Conservation (phyloP, 352 stramenopile species). For the Globisporangium lucens region DNA sequence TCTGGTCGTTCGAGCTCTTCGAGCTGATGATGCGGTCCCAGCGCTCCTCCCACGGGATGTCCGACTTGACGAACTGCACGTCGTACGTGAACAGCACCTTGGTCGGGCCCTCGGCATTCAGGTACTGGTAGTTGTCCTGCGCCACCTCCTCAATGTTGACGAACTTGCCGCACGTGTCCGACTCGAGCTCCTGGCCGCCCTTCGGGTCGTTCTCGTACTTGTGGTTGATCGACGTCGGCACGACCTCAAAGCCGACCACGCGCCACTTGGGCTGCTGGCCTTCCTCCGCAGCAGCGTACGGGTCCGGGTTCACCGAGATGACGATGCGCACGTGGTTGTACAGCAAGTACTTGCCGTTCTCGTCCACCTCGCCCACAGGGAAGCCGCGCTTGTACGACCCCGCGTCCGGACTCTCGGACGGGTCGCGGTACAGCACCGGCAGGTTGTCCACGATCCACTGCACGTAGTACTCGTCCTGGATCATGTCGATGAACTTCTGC, state of each 20-base stretch:
- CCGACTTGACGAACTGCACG: conserved; percentile 93
- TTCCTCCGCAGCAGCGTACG: conserved; percentile 60
- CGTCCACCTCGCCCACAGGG: conserved; percentile 91
- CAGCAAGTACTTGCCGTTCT: conserved; percentile 91
- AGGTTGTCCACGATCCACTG: conserved; percentile 94
- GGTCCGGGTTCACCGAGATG: conserved; percentile 89
- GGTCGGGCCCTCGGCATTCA: conserved; percentile 60
- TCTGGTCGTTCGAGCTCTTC: conserved; percentile 96
- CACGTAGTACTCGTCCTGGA: conserved; percentile 94
- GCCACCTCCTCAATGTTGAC: conserved; percentile 83
- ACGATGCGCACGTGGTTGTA: conserved; percentile 99
- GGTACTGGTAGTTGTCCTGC: conserved; percentile 82
- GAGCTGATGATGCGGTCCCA: conserved; percentile 99
- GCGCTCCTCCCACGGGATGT: conserved; percentile 95
- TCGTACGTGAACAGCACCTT: conserved; percentile 99
- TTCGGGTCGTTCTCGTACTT: conserved; percentile 84
- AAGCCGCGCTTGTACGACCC: conserved; percentile 89
- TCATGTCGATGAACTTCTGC: conserved; percentile 88
- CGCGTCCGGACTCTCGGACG: conserved; percentile 55
- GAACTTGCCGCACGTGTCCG: conserved; percentile 86
- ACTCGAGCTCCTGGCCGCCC: conserved; percentile 74
- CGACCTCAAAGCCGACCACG: conserved; percentile 96
- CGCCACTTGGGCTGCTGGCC: conserved; percentile 62
- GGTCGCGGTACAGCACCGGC: conserved; percentile 84
- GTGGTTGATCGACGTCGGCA: conserved; percentile 94